Evolutionary conservation across 2,329 filamentous ascomycete genomes (phyloP).

Genomic region (Aureobasidium sp.): DNA sequence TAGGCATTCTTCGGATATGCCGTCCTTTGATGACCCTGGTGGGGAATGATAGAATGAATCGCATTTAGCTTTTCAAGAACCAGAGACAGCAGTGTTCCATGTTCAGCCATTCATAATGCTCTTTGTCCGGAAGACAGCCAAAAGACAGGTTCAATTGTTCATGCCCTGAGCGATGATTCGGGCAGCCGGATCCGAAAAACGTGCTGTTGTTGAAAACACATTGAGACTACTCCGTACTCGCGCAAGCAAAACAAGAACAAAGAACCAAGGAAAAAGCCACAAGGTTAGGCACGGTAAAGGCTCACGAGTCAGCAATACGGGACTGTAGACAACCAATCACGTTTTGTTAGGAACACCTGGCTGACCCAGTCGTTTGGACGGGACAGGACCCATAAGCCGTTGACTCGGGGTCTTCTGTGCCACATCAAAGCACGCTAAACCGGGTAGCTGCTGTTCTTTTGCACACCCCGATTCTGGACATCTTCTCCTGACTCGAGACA

Average conservation of each 20-base stretch:
- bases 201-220: background rate
- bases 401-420: background rate
- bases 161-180: too few relatives aligned
- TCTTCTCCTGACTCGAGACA: background rate
- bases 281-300: background rate
- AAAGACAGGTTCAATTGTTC: too few relatives aligned
- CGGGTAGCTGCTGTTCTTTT: background rate
- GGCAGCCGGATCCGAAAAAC: too few relatives aligned
- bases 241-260: background rate
- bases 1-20: background rate
- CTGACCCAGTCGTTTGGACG: slow-evolving; percentile 1
- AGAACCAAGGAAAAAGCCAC: background rate
- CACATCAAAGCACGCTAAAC: background rate
- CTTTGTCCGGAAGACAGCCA: too few relatives aligned
- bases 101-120: background rate
- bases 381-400: background rate
- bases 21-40: background rate
- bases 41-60: background rate
- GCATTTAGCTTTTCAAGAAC: background rate
- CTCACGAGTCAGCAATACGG: background rate
- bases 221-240: background rate
- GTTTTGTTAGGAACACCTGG: background rate
- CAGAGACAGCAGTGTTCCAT: background rate
- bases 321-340: background rate
- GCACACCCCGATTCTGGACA: background rate